Conservation (phyloP, 2,329 filamentous ascomycete species). For the Xylariaceae sp. region DNA sequence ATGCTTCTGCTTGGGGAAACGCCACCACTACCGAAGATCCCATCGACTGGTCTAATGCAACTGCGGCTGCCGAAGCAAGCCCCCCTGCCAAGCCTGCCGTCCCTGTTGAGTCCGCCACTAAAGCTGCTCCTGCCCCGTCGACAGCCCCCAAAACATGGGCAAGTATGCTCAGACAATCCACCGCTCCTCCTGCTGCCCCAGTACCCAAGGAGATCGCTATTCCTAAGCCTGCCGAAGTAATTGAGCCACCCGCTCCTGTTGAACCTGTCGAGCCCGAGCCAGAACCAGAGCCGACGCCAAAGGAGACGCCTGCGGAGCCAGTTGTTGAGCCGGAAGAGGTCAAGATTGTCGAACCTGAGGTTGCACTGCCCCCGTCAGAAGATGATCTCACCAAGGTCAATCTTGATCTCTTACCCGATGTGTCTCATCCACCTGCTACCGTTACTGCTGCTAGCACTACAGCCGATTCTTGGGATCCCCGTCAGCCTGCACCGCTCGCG, state of each 20-base stretch:
- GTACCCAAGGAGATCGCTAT: slow-evolving; percentile 43
- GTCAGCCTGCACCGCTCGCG: slow-evolving; percentile 50
- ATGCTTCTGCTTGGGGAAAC: slow-evolving; percentile 61
- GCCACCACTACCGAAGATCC: slow-evolving; percentile 38
- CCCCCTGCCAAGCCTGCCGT: slow-evolving; percentile 35
- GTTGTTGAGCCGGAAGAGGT: slow-evolving; percentile 31
- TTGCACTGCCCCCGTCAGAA: slow-evolving; percentile 64
- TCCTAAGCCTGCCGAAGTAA: slow-evolving; percentile 47
- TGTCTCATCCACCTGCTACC: slow-evolving; percentile 70
- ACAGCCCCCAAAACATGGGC: slow-evolving; percentile 63
- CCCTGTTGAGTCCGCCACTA: slow-evolving; percentile 23
- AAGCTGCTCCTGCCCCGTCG: slow-evolving; percentile 34
- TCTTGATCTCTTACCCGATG: slow-evolving; percentile 84
- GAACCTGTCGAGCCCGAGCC: slow-evolving; percentile 41
- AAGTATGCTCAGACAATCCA: slow-evolving; percentile 65
- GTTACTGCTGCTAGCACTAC: slow-evolving; percentile 85
- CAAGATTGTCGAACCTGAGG: slow-evolving; percentile 46
- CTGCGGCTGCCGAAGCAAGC: slow-evolving; percentile 37
- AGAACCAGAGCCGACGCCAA: slow-evolving; percentile 34
- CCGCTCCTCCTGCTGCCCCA: slow-evolving; percentile 33
- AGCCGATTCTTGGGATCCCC: slow-evolving; percentile 78
- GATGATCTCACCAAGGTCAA: slow-evolving; percentile 88
- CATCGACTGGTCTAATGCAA: slow-evolving; percentile 38
- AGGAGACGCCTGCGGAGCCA: slow-evolving; percentile 29
- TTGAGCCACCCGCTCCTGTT: slow-evolving; percentile 43